These are phyloP conservation scores for Nakazawaea pomicola DNA, from an alignment of 805 yeast genomes.

Conservation along the genomic window DNA sequence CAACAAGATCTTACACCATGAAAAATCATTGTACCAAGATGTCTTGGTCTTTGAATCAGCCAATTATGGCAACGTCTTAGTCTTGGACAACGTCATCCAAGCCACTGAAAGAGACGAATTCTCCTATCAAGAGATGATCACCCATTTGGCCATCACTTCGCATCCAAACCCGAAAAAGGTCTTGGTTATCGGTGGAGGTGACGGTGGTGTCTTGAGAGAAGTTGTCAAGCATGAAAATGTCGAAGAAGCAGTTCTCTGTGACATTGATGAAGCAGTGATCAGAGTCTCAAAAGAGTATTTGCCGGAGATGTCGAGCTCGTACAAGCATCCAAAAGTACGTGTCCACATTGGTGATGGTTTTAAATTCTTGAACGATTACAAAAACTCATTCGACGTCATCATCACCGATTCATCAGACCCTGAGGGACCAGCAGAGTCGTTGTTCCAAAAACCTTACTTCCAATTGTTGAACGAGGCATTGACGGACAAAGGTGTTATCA, in stretches of 20 bases:
- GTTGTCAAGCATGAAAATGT: slow-evolving; percentile 82
- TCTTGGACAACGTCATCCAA: slow-evolving; percentile 91
- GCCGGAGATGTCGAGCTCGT: slow-evolving; percentile 83
- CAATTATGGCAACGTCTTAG: slow-evolving; percentile 92
- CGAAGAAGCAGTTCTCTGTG: slow-evolving; percentile 88
- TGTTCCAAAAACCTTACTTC: slow-evolving; percentile 77
- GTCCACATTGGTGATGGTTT: slow-evolving; percentile 97
- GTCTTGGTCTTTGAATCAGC: slow-evolving; percentile 90
- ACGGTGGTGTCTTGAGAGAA: slow-evolving; percentile 97
- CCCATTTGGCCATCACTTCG: slow-evolving; percentile 87
- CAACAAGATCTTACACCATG: slow-evolving; percentile 79
- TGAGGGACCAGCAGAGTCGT: slow-evolving; percentile 89
- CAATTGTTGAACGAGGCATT: slow-evolving; percentile 60
- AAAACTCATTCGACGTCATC: slow-evolving; percentile 88
- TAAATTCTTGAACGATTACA: slow-evolving; percentile 81
- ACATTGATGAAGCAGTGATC: slow-evolving; percentile 92
- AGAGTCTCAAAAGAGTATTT: slow-evolving; percentile 79
- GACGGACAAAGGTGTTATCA: slow-evolving; percentile 59
- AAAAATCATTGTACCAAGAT: slow-evolving; percentile 87
- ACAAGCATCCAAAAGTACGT: slow-evolving; percentile 81
- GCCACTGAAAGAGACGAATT: slow-evolving; percentile 97
- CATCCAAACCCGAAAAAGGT: slow-evolving; percentile 95
- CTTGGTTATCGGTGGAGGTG: slow-evolving; percentile 97
- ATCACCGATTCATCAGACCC: slow-evolving; percentile 93
- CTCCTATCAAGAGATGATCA: slow-evolving; percentile 97